A percentile compares a stretch with the other conserved stretches of the same genome.
Conservation (phyloP, 2,329 filamentous ascomycete species). For the Aureobasidium sp. region DNA sequence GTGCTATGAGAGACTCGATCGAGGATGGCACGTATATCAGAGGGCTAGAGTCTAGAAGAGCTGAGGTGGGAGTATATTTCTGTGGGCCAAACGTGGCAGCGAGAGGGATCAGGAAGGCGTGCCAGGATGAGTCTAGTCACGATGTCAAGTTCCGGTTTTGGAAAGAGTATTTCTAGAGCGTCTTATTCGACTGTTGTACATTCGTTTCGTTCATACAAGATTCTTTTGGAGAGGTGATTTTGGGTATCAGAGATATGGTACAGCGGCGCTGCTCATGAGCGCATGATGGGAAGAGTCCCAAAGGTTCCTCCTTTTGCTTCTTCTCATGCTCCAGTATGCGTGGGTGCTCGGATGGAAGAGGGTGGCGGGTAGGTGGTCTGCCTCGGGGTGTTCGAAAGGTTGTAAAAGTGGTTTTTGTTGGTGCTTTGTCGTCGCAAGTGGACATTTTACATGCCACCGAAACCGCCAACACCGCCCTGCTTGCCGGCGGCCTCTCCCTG, state of each 20-base stretch:
- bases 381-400: background rate
- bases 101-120: constrained; percentile 75
- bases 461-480: constrained; percentile 45
- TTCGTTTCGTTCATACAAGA: background rate
- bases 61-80: constrained; percentile 94
- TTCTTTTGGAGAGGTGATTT: constrained; percentile 7
- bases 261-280: background rate
- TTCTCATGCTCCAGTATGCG: background rate
- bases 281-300: background rate
- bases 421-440: background rate
- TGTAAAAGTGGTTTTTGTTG: background rate
- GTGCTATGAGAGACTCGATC: constrained; percentile 81
- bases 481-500: constrained; percentile 71
- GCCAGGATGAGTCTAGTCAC: constrained; percentile 60
- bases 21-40: constrained; percentile 75
- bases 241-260: constrained; percentile 10
- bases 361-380: background rate
- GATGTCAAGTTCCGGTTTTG: constrained; percentile 95
- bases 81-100: constrained; percentile 80
- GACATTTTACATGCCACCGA: constrained; percentile 19
- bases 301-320: background rate
- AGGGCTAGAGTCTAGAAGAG: constrained; percentile 64
- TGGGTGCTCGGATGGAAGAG: background rate
- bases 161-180: constrained; percentile 71
- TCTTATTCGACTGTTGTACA: background rate